Evolutionary conservation across 257 asterid genomes (phyloP).

Genomic region (Craterostigma plantagineum): DNA sequence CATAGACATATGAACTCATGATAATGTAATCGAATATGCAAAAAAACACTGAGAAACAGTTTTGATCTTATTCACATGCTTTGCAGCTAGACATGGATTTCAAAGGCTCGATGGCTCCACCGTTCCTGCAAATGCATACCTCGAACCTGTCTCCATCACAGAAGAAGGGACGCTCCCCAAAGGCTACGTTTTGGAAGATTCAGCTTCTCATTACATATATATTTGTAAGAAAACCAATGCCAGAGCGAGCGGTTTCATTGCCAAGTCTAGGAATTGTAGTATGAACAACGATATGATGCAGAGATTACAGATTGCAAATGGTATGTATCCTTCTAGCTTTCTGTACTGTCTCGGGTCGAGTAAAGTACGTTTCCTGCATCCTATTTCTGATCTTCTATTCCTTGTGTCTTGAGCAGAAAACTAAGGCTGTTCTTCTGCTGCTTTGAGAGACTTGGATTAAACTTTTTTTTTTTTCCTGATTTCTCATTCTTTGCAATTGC

Average conservation of each 20-base stretch:
- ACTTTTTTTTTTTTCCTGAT: too few relatives aligned
- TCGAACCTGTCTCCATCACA: constrained; percentile 52
- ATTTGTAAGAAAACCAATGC: constrained; percentile 44
- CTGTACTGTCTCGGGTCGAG: too few relatives aligned
- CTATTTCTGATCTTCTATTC: too few relatives aligned
- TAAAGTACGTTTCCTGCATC: too few relatives aligned
- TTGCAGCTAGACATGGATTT: constrained; percentile 93
- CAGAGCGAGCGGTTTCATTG: constrained; percentile 7
- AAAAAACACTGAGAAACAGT: too few relatives aligned
- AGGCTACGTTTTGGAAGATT: constrained; percentile 66
- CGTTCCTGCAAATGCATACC: constrained; percentile 21
- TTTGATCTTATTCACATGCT: not conserved
- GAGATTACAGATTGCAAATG: constrained; percentile 12
- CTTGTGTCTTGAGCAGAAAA: too few relatives aligned
- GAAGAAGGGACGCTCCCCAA: constrained; percentile 67
- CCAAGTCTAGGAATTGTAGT: too few relatives aligned
- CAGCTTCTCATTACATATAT: constrained; percentile 83
- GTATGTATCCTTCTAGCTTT: too few relatives aligned
- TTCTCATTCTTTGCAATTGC: too few relatives aligned
- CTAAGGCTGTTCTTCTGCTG: too few relatives aligned
- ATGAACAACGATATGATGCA: constrained; percentile 13
- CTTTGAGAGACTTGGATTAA: too few relatives aligned
- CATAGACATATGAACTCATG: not conserved
- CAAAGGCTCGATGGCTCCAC: constrained; percentile 35
- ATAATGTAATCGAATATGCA: not conserved